A percentile compares a stretch with the other conserved stretches of the same genome.
Evolutionary conservation across 306 rosid genomes (phyloP).

Genomic region (Cucurbita maxima): DNA sequence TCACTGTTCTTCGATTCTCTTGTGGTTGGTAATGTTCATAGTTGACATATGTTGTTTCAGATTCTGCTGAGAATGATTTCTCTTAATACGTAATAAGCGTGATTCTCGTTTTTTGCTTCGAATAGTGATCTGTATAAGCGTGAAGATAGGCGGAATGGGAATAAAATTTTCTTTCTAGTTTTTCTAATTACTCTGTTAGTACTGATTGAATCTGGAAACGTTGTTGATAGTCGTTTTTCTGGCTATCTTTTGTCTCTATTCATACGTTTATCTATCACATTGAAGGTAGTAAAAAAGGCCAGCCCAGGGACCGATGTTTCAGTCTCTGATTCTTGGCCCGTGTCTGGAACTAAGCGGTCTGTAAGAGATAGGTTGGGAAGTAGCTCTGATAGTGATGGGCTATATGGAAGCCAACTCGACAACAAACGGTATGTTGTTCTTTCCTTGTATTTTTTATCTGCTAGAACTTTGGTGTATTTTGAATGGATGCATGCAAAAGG

Average conservation of each 20-base stretch:
- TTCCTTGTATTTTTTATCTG: not conserved
- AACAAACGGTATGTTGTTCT: constrained; percentile 50
- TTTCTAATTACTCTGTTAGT: not conserved
- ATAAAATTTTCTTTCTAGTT: not conserved
- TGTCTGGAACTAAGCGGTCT: constrained; percentile 64
- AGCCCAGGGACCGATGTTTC: constrained; percentile 28
- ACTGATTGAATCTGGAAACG: not conserved
- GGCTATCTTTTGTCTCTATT: not conserved
- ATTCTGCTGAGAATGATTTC: not conserved
- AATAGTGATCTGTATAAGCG: not conserved
- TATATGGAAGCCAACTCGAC: constrained; percentile 30
- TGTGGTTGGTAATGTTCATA: not conserved
- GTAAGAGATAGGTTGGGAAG: constrained; percentile 78
- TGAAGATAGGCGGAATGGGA: not conserved
- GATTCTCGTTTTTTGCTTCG: not conserved
- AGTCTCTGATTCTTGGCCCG: constrained; percentile 26
- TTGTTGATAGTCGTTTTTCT: not conserved
- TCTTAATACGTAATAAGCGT: not conserved
- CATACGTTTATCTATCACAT: constrained; percentile 5
- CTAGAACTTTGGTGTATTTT: not conserved
- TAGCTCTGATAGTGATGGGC: constrained; percentile 28
- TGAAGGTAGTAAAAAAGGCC: constrained; percentile 73
- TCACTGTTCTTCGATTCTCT: not conserved
- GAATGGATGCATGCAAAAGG: not conserved
- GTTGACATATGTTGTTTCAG: not conserved